Conservation (phyloP, 768 basidiomycete species). For the Termitomyces sp. region DNA sequence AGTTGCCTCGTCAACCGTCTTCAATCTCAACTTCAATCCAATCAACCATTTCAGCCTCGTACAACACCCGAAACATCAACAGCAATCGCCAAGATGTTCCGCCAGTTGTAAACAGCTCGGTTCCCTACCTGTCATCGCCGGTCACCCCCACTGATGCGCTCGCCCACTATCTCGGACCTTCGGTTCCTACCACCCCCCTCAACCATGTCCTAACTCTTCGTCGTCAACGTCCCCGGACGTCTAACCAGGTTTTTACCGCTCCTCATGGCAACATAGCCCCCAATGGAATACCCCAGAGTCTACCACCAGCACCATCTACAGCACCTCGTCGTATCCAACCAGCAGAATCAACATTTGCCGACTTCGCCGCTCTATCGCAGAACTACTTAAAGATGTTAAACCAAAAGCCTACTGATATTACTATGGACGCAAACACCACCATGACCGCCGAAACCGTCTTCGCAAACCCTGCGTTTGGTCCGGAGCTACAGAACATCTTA, state of each 20-base stretch:
- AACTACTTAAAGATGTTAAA: slow-evolving; percentile 71
- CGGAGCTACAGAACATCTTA: slow-evolving; percentile 17
- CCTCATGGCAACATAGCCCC: slow-evolving; percentile 68
- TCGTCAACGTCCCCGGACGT: slow-evolving; percentile 63
- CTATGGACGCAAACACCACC: slow-evolving; percentile 26
- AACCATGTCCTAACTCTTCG: slow-evolving; percentile 57
- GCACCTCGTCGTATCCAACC: slow-evolving; percentile 38
- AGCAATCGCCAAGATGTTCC: slow-evolving; percentile 44
- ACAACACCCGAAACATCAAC: slow-evolving; percentile 26
- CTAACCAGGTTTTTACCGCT: slow-evolving; percentile 55
- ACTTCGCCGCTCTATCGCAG: slow-evolving; percentile 47
- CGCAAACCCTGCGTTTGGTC: slow-evolving; percentile 19
- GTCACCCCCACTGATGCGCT: slow-evolving; percentile 36
- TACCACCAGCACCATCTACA: slow-evolving; percentile 66
- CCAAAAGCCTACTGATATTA: slow-evolving; percentile 37
- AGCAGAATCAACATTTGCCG: slow-evolving; percentile 26
- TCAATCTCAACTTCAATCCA: slow-evolving; percentile 23
- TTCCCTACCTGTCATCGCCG: slow-evolving; percentile 34
- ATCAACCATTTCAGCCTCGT: slow-evolving; percentile 49
- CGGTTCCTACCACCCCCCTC: slow-evolving; percentile 32
- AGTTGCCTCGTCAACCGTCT: slow-evolving; percentile 35
- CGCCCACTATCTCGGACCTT: slow-evolving; percentile 43
- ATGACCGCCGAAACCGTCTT: slow-evolving; percentile 18
- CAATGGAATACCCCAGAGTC: slow-evolving; percentile 71
- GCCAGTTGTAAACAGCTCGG: slow-evolving; percentile 42